These are phyloP conservation scores for Brassica hybrid DNA, from an alignment of 441 rosid species.

Conservation along the genomic window DNA sequence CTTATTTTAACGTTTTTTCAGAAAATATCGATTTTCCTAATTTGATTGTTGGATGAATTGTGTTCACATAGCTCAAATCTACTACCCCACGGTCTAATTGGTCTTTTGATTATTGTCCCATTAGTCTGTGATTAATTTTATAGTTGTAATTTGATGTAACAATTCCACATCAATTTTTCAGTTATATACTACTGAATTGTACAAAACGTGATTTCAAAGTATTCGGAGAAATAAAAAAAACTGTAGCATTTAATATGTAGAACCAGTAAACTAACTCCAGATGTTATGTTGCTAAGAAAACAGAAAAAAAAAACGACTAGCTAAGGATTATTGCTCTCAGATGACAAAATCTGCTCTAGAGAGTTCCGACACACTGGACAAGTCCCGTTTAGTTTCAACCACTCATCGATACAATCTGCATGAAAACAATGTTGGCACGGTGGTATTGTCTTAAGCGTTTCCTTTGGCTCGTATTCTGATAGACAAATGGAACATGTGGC, in stretches of 20 bases:
- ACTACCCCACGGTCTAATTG: no score
- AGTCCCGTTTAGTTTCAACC: slow-evolving; percentile 63
- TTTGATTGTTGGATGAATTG: no score
- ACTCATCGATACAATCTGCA: slow-evolving; percentile 68
- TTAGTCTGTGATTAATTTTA: no score
- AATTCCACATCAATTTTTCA: not conserved
- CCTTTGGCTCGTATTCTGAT: slow-evolving; percentile 63
- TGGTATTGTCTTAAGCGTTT: slow-evolving; percentile 67
- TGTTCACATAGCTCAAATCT: no score
- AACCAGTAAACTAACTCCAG: not conserved
- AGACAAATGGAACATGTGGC: slow-evolving; percentile 68
- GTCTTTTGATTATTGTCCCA: no score
- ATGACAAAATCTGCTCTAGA: slow-evolving; percentile 35
- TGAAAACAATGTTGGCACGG: slow-evolving; percentile 75
- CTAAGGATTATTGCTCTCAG: slow-evolving; percentile 11
- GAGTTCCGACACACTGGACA: slow-evolving; percentile 76
- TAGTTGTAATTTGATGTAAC: not conserved
- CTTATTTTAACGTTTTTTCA: no score
- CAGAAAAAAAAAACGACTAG: not conserved
- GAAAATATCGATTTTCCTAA: no score
- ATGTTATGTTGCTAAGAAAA: not conserved
- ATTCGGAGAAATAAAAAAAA: not conserved
- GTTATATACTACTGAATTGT: not conserved
- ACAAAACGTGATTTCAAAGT: not conserved
- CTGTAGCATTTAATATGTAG: not conserved